Evolutionary conservation across 2,329 filamentous ascomycete species (phyloP), one percentile per base, ranked within the genome.

Genomic region (Penicillium frequentans): DNA sequence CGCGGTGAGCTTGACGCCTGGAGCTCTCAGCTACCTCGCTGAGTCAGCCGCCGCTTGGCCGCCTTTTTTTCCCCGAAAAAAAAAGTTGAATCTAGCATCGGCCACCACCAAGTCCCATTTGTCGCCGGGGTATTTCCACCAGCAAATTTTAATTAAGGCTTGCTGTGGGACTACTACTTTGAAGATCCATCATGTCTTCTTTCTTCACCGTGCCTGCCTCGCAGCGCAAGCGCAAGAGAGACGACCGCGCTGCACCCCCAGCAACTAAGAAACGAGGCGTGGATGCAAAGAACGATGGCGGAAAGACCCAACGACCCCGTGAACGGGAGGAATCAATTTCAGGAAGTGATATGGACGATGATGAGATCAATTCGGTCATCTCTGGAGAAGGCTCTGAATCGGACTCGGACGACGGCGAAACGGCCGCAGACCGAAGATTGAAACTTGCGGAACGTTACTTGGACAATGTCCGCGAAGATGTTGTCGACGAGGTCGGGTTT

Each of bases 171-270:
- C 13, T 21, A 14, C 9, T 49, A 23, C 11, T 14, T 9, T 29
- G 33, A 31, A 35, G 35, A 19, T 21, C 53, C 47, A 54, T 33
- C 37, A 96, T 96, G 93, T 96, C 93, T 70, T 96, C 93, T 39
- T 99, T 98, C 78, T 99, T 99, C 78, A 96, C 93, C 51, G 81
- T 89, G 39, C 92, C 95, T 6, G 89, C 90, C 42, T 89, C 90
- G 50, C 89, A 93, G 71, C 91, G 90, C 79, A 98, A 98, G 83
- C 84, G 95, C 68, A 98, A 98, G 82, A 84, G 93, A 59, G 81
- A 82, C 26, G 76, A 80, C 56, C 73, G 71, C 54, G 63, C 75
- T 53, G 68, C 73, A 56, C 75, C 73, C 56, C 70, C 77, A 48
- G 75, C 73, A 61, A 72, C 75, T 33, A 80, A 81, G 67, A 79